Conservation (phyloP, 208 protist genomes). For the Histomonas meleagridis region DNA sequence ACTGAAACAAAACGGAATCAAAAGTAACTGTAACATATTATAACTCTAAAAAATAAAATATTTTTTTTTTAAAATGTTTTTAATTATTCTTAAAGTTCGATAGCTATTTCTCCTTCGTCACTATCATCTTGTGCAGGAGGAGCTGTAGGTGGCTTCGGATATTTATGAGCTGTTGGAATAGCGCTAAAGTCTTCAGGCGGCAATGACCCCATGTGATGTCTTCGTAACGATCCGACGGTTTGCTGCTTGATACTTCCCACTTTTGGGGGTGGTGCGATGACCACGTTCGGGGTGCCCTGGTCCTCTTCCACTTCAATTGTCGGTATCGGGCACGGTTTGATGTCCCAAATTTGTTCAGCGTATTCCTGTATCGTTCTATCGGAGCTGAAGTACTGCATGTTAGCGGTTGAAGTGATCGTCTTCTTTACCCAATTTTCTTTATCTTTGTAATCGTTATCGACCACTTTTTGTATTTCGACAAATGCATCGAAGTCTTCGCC, state of each 20-base stretch:
- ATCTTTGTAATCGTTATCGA: neutral
- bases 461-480: neutral
- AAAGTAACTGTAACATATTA: no score
- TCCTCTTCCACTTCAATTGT: neutral
- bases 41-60: no score
- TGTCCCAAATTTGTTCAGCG: neutral
- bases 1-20: no score
- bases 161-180: neutral
- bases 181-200: neutral
- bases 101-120: no score
- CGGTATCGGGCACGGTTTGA: neutral
- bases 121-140: neutral
- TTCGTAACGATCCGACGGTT: neutral
- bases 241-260: neutral
- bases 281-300: neutral
- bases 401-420: neutral
- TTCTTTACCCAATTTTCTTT: slow-evolving; percentile 18
- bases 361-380: neutral
- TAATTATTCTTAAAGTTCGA: no score
- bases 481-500: neutral
- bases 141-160: neutral
- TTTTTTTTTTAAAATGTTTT: no score
- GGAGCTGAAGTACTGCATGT: neutral
- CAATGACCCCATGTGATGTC: neutral
- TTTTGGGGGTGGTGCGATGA: neutral